Evolutionary conservation across 1,284 basidiomycete genomes (phyloP).

Genomic region (Exobasidium cylindrosporum): DNA sequence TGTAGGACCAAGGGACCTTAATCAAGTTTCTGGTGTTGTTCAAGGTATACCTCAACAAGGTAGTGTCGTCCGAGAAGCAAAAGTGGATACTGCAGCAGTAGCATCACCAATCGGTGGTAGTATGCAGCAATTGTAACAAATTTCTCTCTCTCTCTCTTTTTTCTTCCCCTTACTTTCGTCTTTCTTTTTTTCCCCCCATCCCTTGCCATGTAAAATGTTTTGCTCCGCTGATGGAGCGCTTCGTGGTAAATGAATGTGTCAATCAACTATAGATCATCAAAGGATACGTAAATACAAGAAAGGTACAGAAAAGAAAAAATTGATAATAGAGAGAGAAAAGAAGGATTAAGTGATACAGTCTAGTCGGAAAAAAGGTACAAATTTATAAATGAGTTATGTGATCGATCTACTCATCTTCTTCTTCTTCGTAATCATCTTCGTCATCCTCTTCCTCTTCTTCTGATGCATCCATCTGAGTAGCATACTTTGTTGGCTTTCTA

Average conservation of each 20-base stretch:
- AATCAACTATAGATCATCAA: no score
- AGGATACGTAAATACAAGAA: no score
- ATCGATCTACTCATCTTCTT: neutral
- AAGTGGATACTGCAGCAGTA: neutral
- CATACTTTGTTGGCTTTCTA: conserved; percentile 5
- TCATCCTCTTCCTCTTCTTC: neutral
- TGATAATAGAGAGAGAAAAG: no score
- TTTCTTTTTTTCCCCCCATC: neutral
- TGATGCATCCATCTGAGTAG: no score
- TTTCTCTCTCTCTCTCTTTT: neutral
- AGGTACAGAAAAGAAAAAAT: no score
- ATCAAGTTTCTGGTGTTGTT: conserved; percentile 28
- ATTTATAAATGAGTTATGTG: neutral
- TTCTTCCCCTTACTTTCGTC: neutral
- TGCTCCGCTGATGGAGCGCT: no score
- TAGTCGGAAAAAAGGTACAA: no score
- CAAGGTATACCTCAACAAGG: conserved; percentile 49
- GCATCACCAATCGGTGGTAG: neutral
- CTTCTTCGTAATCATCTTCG: conserved; percentile 5
- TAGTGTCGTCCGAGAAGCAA: conserved; percentile 33
- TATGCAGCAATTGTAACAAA: neutral
- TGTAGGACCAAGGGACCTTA: conserved; percentile 33
- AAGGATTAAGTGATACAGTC: no score
- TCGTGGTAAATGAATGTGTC: no score
- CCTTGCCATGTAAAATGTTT: no score